Conservation (phyloP, 169 alveolate genomes). For the Besnoitia besnoiti region DNA sequence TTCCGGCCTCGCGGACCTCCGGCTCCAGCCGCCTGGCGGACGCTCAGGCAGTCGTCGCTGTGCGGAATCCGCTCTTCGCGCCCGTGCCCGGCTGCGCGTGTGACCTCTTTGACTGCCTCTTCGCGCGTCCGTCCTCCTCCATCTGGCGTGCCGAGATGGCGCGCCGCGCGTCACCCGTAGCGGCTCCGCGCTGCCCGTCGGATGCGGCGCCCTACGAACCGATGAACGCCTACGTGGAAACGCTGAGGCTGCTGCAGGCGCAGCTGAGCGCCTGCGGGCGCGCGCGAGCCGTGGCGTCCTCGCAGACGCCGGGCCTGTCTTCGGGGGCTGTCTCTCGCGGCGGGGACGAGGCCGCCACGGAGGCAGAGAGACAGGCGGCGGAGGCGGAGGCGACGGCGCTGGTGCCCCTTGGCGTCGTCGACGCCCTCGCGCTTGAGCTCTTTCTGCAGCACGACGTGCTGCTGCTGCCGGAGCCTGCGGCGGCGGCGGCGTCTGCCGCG, state of each 20-base stretch:
- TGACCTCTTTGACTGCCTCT: neutral
- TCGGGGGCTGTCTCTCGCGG: too few species aligned
- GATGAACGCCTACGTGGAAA: neutral
- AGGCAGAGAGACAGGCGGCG: too few species aligned
- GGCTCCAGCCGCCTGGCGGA: neutral
- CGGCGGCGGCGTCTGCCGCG: neutral
- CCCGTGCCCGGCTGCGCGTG: neutral
- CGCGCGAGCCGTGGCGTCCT: too few species aligned
- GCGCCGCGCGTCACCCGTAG: too few species aligned
- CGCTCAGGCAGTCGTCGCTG: neutral
- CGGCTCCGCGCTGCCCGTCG: too few species aligned
- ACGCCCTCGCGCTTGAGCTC: conserved; percentile 12
- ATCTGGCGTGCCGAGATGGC: too few species aligned
- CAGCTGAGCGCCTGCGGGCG: neutral
- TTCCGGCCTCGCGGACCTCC: too few species aligned
- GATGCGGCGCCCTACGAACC: neutral
- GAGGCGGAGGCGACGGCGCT: neutral
- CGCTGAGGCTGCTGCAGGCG: neutral
- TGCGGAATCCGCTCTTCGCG: neutral
- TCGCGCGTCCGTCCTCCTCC: too few species aligned
- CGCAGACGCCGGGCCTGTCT: too few species aligned
- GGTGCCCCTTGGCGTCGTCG: neutral
- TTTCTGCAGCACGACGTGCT: conserved; percentile 13
- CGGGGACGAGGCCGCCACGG: too few species aligned
- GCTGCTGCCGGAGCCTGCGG: neutral